Conservation (phyloP, 257 asterid genomes). For the Solanum paucissectum region DNA sequence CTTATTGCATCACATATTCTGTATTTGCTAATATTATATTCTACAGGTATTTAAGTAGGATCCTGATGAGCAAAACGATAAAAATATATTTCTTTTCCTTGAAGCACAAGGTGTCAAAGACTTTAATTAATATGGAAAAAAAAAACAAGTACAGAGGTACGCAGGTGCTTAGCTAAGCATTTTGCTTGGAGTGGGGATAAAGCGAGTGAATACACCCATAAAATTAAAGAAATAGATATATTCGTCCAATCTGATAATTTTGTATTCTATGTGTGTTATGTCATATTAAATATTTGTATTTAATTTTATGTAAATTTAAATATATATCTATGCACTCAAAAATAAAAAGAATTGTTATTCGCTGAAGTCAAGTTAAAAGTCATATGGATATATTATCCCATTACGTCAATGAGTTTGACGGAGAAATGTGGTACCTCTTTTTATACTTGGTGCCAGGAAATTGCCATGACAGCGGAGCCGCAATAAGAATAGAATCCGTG, state of each 20-base stretch:
- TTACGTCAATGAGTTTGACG: neutral
- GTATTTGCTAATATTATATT: neutral
- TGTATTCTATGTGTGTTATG: fast-evolving
- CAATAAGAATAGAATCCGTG: neutral
- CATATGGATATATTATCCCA: too few relatives aligned
- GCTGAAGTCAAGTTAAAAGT: too few relatives aligned
- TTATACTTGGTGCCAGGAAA: neutral
- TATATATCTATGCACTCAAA: too few relatives aligned
- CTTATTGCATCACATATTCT: neutral
- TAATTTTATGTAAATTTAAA: too few relatives aligned
- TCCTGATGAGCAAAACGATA: neutral
- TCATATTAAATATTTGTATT: fast-evolving
- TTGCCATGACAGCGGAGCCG: neutral
- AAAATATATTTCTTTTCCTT: neutral
- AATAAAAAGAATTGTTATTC: fast-evolving
- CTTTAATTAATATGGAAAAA: neutral
- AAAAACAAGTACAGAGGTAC: neutral
- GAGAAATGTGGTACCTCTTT: neutral
- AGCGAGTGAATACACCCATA: neutral
- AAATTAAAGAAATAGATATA: too few relatives aligned
- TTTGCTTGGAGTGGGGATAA: neutral
- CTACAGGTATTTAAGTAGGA: too few relatives aligned
- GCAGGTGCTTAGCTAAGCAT: neutral
- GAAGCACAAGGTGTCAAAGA: neutral
- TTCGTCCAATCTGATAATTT: fast-evolving